Evolutionary conservation across 352 stramenopile species (phyloP), one percentile per base, ranked within the genome.

Genomic region (Saprolegnia diclina): DNA sequence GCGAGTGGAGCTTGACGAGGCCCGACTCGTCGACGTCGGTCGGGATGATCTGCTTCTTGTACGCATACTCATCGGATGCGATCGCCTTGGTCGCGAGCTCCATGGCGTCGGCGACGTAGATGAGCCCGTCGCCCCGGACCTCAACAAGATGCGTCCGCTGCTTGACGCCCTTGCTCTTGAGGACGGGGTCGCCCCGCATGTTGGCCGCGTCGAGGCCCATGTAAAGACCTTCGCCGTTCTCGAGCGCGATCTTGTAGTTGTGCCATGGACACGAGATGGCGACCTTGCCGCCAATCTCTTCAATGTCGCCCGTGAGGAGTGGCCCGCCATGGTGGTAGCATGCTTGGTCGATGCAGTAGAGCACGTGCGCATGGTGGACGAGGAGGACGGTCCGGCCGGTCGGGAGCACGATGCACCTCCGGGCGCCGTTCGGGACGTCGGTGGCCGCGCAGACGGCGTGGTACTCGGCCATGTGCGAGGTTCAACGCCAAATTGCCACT

Each of bases 211-310:
- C 80, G 38, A 95, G 73, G 59, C 87, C 85, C 73, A 88, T 90
- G 79, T 95, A 95, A 1, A 95, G 76, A 2, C 87, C 87, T 73
- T 95, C 87, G 29, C 87, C 87, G 2, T 81, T 91, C 56, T 83
- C 81, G 13, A 94, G 65, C 10, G 82, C 83, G 71, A 94, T 94
- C 55, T 90, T 86, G 74, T 88, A 94, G 52, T 83, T 83, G 71
- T 94, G 87, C 87, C 87, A 94, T 29, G 87, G 87, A 74, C 87
- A 93, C 72, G 91, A 90, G 71, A 93, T 80, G 4, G 82, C 89
- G 10, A 79, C 65, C 37, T 90, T 91, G 44, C 81, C 83, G 26
- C 83, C 84, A 59, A 94, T 76, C 71, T 92, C 87, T 65, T 94
- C 87, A 71, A 94, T 92, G 59, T 94, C 87, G 61, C 87, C 87